Percentiles rank a stretch among this genome's conserved stretches.
Evolutionary conservation across 2,329 filamentous ascomycete species (phyloP).

Genomic region (Xylaria multiplex): DNA sequence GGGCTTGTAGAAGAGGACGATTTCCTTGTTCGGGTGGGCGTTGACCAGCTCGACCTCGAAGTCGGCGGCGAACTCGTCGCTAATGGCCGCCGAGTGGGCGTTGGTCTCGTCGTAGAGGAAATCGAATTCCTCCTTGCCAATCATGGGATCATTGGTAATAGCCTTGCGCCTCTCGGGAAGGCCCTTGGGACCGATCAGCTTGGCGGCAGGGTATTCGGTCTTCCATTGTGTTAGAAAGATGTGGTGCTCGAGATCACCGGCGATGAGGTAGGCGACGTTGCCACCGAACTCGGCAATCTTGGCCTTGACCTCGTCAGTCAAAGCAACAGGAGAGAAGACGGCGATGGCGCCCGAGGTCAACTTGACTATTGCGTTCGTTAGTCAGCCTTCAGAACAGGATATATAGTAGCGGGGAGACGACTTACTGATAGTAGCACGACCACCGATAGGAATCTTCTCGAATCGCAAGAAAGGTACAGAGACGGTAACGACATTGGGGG

Average conservation of each 20-base stretch:
- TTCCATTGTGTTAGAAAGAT: constrained; percentile 91
- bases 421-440: constrained; percentile 84
- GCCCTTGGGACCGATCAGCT: constrained; percentile 83
- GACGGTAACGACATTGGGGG: constrained; percentile 79
- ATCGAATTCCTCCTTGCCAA: constrained; percentile 67
- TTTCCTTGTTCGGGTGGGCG: constrained; percentile 82
- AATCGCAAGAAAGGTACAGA: constrained; percentile 87
- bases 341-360: constrained; percentile 80
- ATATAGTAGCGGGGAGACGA: constrained; percentile 7
- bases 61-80: constrained; percentile 83
- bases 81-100: constrained; percentile 64
- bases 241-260: constrained; percentile 92
- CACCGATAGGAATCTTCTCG: constrained; percentile 83
- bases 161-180: constrained; percentile 82
- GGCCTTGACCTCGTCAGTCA: constrained; percentile 77
- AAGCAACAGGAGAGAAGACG: constrained; percentile 89
- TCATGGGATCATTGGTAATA: constrained; percentile 65
- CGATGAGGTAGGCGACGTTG: constrained; percentile 83
- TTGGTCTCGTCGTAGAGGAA: constrained; percentile 72
- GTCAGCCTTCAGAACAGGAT: neutral
- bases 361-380: constrained; percentile 33
- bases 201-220: constrained; percentile 78
- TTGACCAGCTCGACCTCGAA: constrained; percentile 89
- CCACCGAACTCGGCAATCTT: constrained; percentile 73
- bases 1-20: constrained; percentile 87